Evolutionary conservation across 2,329 filamentous ascomycete species (phyloP), one percentile per base, ranked within the genome.

Genomic region (Fusarium sulawesiense): DNA sequence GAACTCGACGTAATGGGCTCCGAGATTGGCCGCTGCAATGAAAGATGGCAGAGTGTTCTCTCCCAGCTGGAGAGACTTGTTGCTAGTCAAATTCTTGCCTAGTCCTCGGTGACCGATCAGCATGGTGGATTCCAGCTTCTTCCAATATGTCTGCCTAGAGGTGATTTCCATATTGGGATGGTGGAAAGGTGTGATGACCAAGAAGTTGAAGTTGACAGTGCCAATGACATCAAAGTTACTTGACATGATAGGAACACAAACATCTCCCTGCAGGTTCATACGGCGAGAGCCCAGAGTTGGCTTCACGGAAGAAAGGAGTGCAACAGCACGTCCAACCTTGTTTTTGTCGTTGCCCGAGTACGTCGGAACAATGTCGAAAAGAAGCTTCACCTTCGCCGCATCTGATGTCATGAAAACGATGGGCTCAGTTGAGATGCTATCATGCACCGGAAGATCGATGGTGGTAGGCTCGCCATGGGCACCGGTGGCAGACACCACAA

Each of bases 41-140:
- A 99, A 99, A 0, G 96, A 98, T 59, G 91, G 92, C 27, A 99
- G 86, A 0, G 96, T 99, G 79, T 99, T 99, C 80, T 99, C 96
- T 64, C 96, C 97, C 2, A 99, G 85, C 78, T 99, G 97, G 34
- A 99, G 84, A 3, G 94, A 98, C 66, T 91, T 93, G 77, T 93
- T 93, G 30, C 91, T 89, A 14, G 90, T 87, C 66, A 92, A 87
- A 78, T 99, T 99, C 83, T 98, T 98, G 72, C 96, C 96, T 29
- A 98, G 84, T 20, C 94, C 91, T 76, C 89, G 85, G 76, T 91
- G 89, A 14, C 89, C 88, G 62, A 91, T 90, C 18, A 91, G 88
- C 93, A 97, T 97, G 4, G 95, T 95, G 5, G 93, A 92, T 14
- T 92, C 88, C 77, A 97, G 84, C 78, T 93, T 97, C 82, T 93